Conservation (phyloP, 2,329 filamentous ascomycete genomes). For the Botrytis medusae region DNA sequence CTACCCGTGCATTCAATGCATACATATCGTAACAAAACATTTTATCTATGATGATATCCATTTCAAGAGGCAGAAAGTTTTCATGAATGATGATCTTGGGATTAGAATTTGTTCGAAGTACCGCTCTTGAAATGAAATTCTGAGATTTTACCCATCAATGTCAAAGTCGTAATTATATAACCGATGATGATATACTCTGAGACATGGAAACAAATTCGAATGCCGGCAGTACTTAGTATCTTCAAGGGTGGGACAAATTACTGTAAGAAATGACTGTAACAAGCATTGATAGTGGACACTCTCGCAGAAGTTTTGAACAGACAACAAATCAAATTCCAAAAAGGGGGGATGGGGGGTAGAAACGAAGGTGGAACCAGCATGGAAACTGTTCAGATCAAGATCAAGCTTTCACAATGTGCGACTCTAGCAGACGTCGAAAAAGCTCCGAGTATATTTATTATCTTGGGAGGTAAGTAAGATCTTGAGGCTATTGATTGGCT, state of each 20-base stretch:
- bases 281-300: conserved; percentile 1
- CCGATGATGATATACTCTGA: not conserved
- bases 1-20: not conserved
- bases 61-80: not conserved
- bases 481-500: not conserved
- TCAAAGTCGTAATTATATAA: not conserved
- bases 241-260: conserved; percentile 1
- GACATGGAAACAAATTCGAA: not conserved
- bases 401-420: not conserved
- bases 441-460: not conserved
- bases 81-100: not conserved
- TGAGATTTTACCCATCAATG: not conserved
- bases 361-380: not conserved
- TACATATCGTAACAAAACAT: accelerated
- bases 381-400: not conserved
- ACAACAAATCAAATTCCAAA: not conserved
- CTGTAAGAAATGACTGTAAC: not conserved
- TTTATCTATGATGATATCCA: not conserved
- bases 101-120: not conserved
- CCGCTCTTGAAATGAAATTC: not conserved
- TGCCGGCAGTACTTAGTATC: not conserved
- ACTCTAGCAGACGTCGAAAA: not conserved
- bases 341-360: not conserved
- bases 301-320: not conserved
- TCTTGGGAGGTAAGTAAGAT: not conserved